Evolutionary conservation across 495 filamentous ascomycete species (phyloP).

Genomic region (Tuber aestivum): DNA sequence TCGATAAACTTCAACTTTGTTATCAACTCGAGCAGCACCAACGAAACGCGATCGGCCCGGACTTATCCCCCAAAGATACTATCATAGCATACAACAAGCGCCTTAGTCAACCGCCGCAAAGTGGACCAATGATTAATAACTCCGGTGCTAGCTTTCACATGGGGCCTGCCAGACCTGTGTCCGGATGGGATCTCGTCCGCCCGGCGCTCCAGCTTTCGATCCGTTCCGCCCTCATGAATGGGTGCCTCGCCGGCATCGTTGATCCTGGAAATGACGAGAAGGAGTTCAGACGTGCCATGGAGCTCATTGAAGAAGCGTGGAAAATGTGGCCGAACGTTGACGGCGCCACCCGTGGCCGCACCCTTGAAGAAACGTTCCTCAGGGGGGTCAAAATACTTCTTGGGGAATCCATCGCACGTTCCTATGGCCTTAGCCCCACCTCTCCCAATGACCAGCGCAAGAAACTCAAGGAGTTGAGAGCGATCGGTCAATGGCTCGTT

Average conservation of each 20-base stretch:
- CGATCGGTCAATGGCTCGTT: slow-evolving; percentile 35
- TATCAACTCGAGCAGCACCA: slow-evolving; percentile 36
- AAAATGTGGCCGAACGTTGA: slow-evolving; percentile 36
- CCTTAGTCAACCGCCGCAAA: slow-evolving; percentile 17
- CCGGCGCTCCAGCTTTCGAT: slow-evolving; percentile 37
- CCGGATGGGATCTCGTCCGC: slow-evolving; percentile 37
- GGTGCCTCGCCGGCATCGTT: slow-evolving; percentile 23
- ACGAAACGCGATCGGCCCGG: slow-evolving; percentile 38
- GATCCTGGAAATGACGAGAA: slow-evolving; percentile 22
- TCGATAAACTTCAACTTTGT: slow-evolving; percentile 35
- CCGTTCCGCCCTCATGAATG: slow-evolving; percentile 35
- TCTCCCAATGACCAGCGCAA: slow-evolving; percentile 29
- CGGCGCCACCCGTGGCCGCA: slow-evolving; percentile 36
- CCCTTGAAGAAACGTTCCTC: slow-evolving; percentile 38
- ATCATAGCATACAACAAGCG: slow-evolving; percentile 29
- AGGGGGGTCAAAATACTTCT: slow-evolving; percentile 39
- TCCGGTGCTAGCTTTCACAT: not conserved
- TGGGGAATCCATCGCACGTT: slow-evolving; percentile 32
- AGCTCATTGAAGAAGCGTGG: slow-evolving; percentile 38
- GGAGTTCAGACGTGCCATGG: slow-evolving; percentile 33
- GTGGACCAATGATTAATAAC: slow-evolving; percentile 4
- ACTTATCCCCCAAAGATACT: slow-evolving; percentile 30
- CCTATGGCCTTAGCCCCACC: slow-evolving; percentile 23
- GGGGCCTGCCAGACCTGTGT: not conserved
- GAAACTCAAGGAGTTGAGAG: slow-evolving; percentile 34